phyloP scores from a whole-genome alignment of 805 yeast species.

The Zygotorulaspora chibaensis region DNA sequence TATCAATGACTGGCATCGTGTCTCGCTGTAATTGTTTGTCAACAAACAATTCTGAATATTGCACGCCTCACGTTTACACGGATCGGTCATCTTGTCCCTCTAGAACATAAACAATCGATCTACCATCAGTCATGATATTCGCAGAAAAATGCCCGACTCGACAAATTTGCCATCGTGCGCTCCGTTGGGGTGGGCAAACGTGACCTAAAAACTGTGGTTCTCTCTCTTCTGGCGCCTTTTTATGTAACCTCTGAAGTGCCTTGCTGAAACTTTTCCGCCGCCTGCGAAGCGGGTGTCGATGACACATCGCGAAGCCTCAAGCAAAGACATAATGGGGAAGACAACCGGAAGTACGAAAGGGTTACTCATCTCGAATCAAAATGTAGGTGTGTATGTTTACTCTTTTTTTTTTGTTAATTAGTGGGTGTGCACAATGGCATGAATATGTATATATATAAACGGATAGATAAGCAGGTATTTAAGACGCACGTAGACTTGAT shows the following conservation, averaged over 20 bases:
- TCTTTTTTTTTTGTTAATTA: neutral
- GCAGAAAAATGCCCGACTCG: no score
- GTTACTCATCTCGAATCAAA: neutral
- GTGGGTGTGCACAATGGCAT: neutral
- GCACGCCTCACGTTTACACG: constrained; percentile 79
- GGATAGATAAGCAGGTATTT: neutral
- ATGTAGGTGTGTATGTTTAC: neutral
- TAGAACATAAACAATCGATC: neutral
- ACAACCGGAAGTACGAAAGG: neutral
- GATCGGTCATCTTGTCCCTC: constrained; percentile 23
- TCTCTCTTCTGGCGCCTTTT: neutral
- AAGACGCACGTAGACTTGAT: no score
- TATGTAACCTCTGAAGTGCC: no score
- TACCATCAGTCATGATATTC: neutral
- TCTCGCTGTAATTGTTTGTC: constrained; percentile 59
- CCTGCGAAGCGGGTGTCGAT: neutral
- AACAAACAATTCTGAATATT: constrained; percentile 68
- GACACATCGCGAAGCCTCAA: neutral
- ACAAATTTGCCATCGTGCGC: no score
- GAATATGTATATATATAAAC: neutral
- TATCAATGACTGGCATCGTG: constrained; percentile 65
- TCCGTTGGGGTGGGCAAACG: neutral
- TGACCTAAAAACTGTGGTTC: constrained; percentile 1
- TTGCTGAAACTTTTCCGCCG: no score
- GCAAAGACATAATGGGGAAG: neutral